Base-by-base conservation (phyloP, 306 rosid genomes). In the Herpetospermum pedunculosum region DNA sequence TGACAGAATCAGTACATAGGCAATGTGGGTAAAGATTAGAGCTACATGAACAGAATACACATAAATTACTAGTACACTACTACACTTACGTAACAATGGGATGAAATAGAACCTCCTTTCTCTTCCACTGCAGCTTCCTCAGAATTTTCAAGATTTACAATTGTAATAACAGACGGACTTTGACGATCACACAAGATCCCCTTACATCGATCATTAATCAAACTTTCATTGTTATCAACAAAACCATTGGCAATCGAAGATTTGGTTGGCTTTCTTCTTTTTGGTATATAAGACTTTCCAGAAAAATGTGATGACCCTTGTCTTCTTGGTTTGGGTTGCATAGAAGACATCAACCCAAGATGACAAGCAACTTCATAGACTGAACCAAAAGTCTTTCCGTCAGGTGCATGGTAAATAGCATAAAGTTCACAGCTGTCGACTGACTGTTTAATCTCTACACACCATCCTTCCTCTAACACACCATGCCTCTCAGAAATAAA, bases 381-480 rank as follows among this genome's bases (percentile, higher is more conserved):
- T 67, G 99, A 89, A 80, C 89, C 97, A 84, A 95, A 95, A 23
- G 84, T 84, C 84, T 88, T 92, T 76, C 99, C 99, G 77, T 95
- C 91, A 10, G 99, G 99, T 23, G 97, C 92, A 85, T 92, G 81
- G 88, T 95, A 95, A 70, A 92, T 92, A 12, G 96, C 86, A 95
- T 88, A 92, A 35, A 81, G 57, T 57, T 95, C 96, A 77, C 90
- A 79, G 80, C 83, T 87, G 78, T 80, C 83, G 60, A 77, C 44
- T 59, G 97, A 81, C 81, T 80, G 87, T 80, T 90, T 88, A 73
- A 95, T 80, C 74, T 95, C 99, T 76, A 95, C 99, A 71, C 80
- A 88, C 99, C 99, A 95, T 64, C 99, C 97, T 65, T 91, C 99
- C 86, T 88, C 97, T 75, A 95, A 84, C 28, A 87, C 89, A 55